Conservation (phyloP, 2,329 filamentous ascomycete genomes). For the Zopfia rhizophila region DNA sequence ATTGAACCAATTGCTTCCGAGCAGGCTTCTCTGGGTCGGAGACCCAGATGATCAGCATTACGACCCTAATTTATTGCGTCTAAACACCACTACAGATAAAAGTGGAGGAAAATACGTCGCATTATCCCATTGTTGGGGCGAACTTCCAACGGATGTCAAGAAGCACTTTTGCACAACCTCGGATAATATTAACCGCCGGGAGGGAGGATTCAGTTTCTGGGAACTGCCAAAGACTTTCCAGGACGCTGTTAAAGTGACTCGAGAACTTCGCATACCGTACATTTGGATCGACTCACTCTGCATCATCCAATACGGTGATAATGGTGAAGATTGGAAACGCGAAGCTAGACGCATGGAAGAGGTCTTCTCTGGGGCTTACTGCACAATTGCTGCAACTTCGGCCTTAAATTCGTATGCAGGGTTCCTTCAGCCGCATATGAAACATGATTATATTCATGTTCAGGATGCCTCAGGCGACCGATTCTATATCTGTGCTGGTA, state of each 20-base stretch:
- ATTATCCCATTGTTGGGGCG: constrained; percentile 31
- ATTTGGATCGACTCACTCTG: constrained; percentile 32
- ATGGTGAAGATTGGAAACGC: constrained; percentile 25
- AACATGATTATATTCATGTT: constrained; percentile 16
- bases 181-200: constrained; percentile 16
- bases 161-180: constrained; percentile 24
- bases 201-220: constrained; percentile 19
- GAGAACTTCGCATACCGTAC: constrained; percentile 18
- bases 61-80: constrained; percentile 18
- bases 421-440: constrained; percentile 23
- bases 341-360: constrained; percentile 27
- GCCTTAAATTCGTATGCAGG: constrained; percentile 24
- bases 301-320: constrained; percentile 28
- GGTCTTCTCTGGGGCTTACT: constrained; percentile 23
- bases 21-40: constrained; percentile 13
- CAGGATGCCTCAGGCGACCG: constrained; percentile 11
- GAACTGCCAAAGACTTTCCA: constrained; percentile 29
- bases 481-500: constrained; percentile 23
- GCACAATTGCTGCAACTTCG: constrained; percentile 28
- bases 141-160: constrained; percentile 14
- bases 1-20: constrained; percentile 8
- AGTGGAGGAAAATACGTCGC: constrained; percentile 20
- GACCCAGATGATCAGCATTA: no score
- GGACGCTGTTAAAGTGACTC: constrained; percentile 25
- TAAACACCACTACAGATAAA: constrained; percentile 5